Percentiles rank a stretch among this genome's conserved stretches.
Evolutionary conservation across 2,329 filamentous ascomycete genomes (phyloP).

Genomic region (Phialocephala subalpina): DNA sequence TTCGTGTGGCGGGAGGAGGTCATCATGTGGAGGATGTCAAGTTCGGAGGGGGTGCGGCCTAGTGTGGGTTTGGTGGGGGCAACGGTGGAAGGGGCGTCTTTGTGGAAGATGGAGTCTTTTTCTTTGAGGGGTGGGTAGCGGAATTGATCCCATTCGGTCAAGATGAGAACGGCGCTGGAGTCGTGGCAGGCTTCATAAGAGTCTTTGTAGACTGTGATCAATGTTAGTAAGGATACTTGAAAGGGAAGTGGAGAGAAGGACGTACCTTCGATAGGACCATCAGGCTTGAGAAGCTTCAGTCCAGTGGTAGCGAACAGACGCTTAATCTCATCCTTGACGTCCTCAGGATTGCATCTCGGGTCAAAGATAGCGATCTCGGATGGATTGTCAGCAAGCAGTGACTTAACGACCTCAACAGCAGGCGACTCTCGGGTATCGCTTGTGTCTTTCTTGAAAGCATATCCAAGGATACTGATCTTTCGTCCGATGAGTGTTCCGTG

Average conservation of each 20-base stretch:
- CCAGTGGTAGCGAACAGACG: conserved; percentile 15
- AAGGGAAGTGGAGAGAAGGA: neutral
- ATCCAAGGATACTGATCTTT: conserved; percentile 76
- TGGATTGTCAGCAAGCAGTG: conserved; percentile 69
- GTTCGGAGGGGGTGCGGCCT: conserved; percentile 5
- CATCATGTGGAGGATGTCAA: conserved; percentile 16
- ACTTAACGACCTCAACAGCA: conserved; percentile 71
- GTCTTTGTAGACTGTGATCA: conserved; percentile 7
- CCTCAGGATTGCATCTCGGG: conserved; percentile 52
- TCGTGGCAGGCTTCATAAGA: conserved; percentile 16
- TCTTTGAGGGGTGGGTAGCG: conserved; percentile 11
- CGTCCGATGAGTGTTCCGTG: conserved; percentile 73
- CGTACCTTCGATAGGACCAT: conserved; percentile 21
- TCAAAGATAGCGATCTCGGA: conserved; percentile 73
- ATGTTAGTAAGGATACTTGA: neutral
- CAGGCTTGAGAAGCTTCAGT: conserved; percentile 17
- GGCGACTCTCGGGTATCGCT: conserved; percentile 76
- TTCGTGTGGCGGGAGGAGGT: neutral
- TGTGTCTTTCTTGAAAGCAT: conserved; percentile 82
- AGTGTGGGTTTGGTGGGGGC: neutral
- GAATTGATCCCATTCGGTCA: conserved; percentile 19
- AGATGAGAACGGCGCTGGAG: conserved; percentile 8
- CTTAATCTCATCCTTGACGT: conserved; percentile 14
- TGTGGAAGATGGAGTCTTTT: conserved; percentile 10
- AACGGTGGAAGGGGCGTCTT: neutral